These are phyloP conservation scores for Eugenia klotzschiana DNA, from an alignment of 441 rosid species.

Conservation along the genomic window DNA sequence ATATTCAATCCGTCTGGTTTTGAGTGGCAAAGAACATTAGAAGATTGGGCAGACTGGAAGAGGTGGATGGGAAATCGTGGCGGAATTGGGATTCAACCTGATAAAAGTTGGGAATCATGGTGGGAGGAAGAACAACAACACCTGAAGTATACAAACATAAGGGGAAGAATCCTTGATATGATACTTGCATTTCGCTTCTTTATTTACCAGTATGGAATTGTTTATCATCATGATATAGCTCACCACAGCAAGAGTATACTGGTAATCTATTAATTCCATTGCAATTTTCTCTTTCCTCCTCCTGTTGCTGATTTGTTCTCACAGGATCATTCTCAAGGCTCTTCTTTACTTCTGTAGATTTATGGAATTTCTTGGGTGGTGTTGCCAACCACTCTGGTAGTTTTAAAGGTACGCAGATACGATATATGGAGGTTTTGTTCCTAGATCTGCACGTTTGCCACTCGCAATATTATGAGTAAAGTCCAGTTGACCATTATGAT, in stretches of 20 bases:
- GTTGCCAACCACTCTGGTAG: slow-evolving; percentile 45
- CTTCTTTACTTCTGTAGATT: slow-evolving; percentile 24
- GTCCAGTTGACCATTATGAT: background rate
- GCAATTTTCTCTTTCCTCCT: background rate
- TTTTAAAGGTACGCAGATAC: slow-evolving; percentile 52
- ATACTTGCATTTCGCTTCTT: slow-evolving; percentile 69
- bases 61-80: slow-evolving; percentile 94
- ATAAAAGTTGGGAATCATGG: slow-evolving; percentile 96
- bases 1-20: slow-evolving; percentile 92
- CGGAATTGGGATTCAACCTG: slow-evolving; percentile 67
- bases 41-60: slow-evolving; percentile 98
- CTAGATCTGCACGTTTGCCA: background rate
- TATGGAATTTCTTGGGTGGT: slow-evolving; percentile 86
- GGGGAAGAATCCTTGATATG: slow-evolving; percentile 71
- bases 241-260: slow-evolving; percentile 41
- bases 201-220: slow-evolving; percentile 82
- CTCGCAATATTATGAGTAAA: background rate
- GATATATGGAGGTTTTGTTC: background rate
- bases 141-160: slow-evolving; percentile 45
- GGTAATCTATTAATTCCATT: slow-evolving; percentile 21
- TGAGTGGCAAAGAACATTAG: slow-evolving; percentile 96
- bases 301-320: background rate
- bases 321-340: background rate
- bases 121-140: slow-evolving; percentile 88
- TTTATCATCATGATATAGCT: slow-evolving; percentile 82